Evolutionary conservation across 2,329 filamentous ascomycete species (phyloP), one percentile per base, ranked within the genome.

Genomic region (Aquanectria penicillioides): DNA sequence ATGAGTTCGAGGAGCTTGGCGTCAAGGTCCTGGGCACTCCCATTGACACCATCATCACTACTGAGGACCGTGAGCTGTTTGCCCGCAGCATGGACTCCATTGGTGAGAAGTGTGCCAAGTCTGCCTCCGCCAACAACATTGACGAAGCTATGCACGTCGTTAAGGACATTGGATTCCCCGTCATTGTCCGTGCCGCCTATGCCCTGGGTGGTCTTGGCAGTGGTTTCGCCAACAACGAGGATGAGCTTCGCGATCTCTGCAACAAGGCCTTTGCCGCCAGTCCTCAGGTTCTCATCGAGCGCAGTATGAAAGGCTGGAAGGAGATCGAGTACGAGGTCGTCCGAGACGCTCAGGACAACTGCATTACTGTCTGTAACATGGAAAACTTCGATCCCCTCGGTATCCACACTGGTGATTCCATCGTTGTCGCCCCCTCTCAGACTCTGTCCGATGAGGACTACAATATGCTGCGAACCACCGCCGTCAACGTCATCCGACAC

Each of bases 221-320:
- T 81, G 95, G 95, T 40, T 99, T 99, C 71, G 95, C 95, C 56
- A 89, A 97, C 70, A 89, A 98, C 75, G 89, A 96, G 68, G 77
- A 86, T 2, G 88, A 99, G 76, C 83, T 98, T 37, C 80, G 91
- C 28, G 92, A 94, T 2, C 89, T 98, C 40, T 98, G 95, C 83
- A 89, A 92, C 76, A 97, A 97, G 79, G 94, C 95, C 6, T 93
- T 99, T 67, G 94, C 95, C 23, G 94, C 92, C 67, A 97, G 93
- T 73, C 95, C 95, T 8, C 95, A 99, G 75, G 92, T 99, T 7
- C 86, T 99, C 53, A 96, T 99, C 70, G 95, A 99, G 81, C 89
- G 92, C 76, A 97, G 93, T 81, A 98, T 99, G 94, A 98, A 98
- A 82, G 95, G 95, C 59, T 99, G 95, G 95, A 99, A 99, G 78